Evolutionary conservation across 208 protist species (phyloP).

Genomic region (Leishmania turanica): DNA sequence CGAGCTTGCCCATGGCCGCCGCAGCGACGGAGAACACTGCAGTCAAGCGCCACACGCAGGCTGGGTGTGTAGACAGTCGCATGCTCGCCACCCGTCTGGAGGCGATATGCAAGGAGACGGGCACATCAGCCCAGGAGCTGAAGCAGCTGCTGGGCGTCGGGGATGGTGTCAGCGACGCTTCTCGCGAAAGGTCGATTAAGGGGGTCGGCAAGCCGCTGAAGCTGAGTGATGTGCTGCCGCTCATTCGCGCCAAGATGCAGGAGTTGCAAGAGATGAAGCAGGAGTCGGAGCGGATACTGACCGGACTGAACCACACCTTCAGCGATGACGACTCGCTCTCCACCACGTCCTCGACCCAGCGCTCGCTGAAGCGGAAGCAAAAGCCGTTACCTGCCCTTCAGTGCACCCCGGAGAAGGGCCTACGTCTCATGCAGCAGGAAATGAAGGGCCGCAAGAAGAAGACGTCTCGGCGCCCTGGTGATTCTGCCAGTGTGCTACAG

Average conservation of each 20-base stretch:
- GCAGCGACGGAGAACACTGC: neutral
- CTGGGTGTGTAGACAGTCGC: conserved; percentile 4
- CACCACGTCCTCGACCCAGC: conserved; percentile 19
- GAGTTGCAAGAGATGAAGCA: conserved; percentile 43
- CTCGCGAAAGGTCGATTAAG: neutral
- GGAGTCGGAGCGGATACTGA: conserved; percentile 45
- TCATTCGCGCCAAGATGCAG: conserved; percentile 36
- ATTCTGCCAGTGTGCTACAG: neutral
- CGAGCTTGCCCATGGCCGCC: conserved; percentile 1
- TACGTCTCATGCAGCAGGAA: conserved; percentile 33
- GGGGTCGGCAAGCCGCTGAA: conserved; percentile 5
- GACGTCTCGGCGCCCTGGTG: neutral
- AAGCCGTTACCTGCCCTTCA: conserved; percentile 49
- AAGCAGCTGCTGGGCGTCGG: conserved; percentile 29
- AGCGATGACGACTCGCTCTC: conserved; percentile 26
- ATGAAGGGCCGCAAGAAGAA: conserved; percentile 13
- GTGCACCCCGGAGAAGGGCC: conserved; percentile 14
- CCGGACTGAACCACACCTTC: conserved; percentile 39
- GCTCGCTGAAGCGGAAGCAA: conserved; percentile 52
- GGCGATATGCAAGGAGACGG: conserved; percentile 37
- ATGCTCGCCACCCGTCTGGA: conserved; percentile 24
- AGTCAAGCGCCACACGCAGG: neutral
- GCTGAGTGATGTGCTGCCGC: conserved; percentile 39
- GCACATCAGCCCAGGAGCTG: conserved; percentile 44
- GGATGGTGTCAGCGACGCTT: conserved; percentile 6